These are phyloP conservation scores for Plasmodium cynomolgi DNA, from an alignment of 169 alveolate genomes.

Conservation along the genomic window DNA sequence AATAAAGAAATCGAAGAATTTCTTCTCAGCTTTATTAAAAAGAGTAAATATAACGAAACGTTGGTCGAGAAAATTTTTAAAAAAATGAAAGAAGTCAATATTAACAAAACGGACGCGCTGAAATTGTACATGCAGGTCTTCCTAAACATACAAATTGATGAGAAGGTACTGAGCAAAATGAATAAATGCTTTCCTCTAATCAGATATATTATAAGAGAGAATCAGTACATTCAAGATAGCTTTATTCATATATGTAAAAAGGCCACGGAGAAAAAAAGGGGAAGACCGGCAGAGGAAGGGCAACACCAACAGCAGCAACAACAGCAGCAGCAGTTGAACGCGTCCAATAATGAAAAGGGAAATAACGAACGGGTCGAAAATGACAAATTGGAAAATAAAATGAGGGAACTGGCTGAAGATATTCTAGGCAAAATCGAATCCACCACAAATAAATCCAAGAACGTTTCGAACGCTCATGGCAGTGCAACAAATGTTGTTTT, in stretches of 20 bases:
- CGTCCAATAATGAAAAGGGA: slow-evolving; percentile 13
- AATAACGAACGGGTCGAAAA: slow-evolving; percentile 17
- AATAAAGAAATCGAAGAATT: slow-evolving; percentile 48
- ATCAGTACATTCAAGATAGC: slow-evolving; percentile 33
- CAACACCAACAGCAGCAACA: slow-evolving; percentile 41
- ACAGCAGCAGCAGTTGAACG: neutral
- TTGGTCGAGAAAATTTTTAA: slow-evolving; percentile 56
- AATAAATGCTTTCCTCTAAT: slow-evolving; percentile 45
- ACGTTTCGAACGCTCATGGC: neutral
- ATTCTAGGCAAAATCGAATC: slow-evolving; percentile 56
- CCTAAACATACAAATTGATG: slow-evolving; percentile 68
- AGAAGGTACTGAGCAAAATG: slow-evolving; percentile 44
- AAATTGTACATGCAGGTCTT: slow-evolving; percentile 62
- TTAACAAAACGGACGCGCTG: slow-evolving; percentile 43
- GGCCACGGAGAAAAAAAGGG: slow-evolving; percentile 71
- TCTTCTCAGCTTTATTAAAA: slow-evolving; percentile 46
- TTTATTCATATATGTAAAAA: slow-evolving; percentile 51
- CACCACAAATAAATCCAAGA: slow-evolving; percentile 39
- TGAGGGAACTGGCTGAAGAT: slow-evolving; percentile 73
- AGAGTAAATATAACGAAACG: slow-evolving; percentile 73
- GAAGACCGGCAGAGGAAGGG: slow-evolving; percentile 66
- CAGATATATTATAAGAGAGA: slow-evolving; percentile 51
- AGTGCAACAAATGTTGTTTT: neutral
- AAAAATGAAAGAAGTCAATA: slow-evolving; percentile 68
- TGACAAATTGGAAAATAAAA: slow-evolving; percentile 60